Evolutionary conservation across 1,284 basidiomycete species (phyloP).

Genomic region (Papiliotrema nemorosa): DNA sequence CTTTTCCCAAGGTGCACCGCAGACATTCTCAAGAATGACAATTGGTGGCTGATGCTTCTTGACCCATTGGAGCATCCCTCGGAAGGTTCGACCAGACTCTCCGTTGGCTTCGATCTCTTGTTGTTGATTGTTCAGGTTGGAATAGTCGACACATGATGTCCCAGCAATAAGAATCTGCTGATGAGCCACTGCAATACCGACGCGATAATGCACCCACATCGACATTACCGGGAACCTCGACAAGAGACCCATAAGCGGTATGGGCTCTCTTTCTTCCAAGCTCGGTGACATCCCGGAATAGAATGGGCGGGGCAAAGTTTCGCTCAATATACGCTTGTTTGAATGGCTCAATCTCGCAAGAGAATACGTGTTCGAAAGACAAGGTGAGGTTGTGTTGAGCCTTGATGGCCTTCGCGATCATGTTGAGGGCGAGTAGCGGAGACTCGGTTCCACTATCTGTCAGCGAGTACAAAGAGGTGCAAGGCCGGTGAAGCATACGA

Average conservation of each 20-base stretch:
- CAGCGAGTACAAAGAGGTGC: not conserved
- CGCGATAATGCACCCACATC: too few species aligned
- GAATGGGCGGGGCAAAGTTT: slow-evolving; percentile 74
- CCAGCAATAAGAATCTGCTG: slow-evolving; percentile 71
- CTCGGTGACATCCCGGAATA: slow-evolving; percentile 93
- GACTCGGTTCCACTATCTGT: slow-evolving; percentile 82
- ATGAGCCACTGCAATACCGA: slow-evolving; percentile 8
- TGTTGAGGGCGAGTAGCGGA: slow-evolving; percentile 80
- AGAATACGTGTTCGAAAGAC: slow-evolving; percentile 87
- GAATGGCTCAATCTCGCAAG: slow-evolving; percentile 96
- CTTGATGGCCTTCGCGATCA: slow-evolving; percentile 70
- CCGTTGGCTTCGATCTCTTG: slow-evolving; percentile 82
- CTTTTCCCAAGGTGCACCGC: slow-evolving; percentile 78
- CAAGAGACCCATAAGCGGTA: slow-evolving; percentile 86
- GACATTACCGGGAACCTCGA: slow-evolving; percentile 81
- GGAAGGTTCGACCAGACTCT: slow-evolving; percentile 84
- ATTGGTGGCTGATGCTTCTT: slow-evolving; percentile 79
- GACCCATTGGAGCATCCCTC: slow-evolving; percentile 91
- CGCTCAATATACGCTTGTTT: slow-evolving; percentile 97
- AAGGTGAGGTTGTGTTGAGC: slow-evolving; percentile 66
- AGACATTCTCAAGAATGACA: slow-evolving; percentile 92
- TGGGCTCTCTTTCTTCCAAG: slow-evolving; percentile 73
- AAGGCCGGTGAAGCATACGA: slow-evolving; percentile 31
- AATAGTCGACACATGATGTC: slow-evolving; percentile 95
- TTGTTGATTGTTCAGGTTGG: slow-evolving; percentile 88